phyloP scores from a whole-genome alignment of 106 monocot species.

The Hemerocallis citrina region DNA sequence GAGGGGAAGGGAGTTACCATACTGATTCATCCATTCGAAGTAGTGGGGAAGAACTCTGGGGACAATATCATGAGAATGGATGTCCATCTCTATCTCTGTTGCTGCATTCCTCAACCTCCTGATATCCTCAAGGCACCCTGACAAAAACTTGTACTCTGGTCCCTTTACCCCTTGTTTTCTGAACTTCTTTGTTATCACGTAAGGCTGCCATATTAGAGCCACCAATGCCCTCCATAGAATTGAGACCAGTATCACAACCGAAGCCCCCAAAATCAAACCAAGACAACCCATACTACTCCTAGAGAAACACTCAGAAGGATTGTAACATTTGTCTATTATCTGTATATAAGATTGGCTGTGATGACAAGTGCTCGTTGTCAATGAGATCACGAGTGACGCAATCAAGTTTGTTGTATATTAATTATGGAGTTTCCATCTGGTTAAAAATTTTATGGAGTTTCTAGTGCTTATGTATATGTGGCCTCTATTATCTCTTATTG shows the following conservation, averaged over 20 bases:
- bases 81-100: constrained; percentile 4
- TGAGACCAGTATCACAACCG: background rate
- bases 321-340: too few relatives aligned
- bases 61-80: constrained; percentile 9
- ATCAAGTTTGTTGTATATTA: too few relatives aligned
- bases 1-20: too few relatives aligned
- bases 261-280: background rate
- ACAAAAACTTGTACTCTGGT: constrained; percentile 2
- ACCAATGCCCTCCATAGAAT: background rate
- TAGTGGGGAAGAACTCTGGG: constrained; percentile 8
- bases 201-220: background rate
- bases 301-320: too few relatives aligned
- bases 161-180: constrained; percentile 13
- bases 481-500: too few relatives aligned
- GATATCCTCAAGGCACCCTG: constrained; percentile 12
- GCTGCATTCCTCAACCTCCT: background rate
- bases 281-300: constrained; percentile 5
- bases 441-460: too few relatives aligned
- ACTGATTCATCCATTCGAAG: constrained; percentile 5
- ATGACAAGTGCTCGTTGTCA: too few relatives aligned
- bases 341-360: too few relatives aligned
- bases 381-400: too few relatives aligned
- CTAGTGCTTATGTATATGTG: too few relatives aligned
- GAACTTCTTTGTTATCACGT: background rate
- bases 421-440: too few relatives aligned